Conservation (phyloP, 306 rosid genomes). For the Casuarina cunninghamiana region DNA sequence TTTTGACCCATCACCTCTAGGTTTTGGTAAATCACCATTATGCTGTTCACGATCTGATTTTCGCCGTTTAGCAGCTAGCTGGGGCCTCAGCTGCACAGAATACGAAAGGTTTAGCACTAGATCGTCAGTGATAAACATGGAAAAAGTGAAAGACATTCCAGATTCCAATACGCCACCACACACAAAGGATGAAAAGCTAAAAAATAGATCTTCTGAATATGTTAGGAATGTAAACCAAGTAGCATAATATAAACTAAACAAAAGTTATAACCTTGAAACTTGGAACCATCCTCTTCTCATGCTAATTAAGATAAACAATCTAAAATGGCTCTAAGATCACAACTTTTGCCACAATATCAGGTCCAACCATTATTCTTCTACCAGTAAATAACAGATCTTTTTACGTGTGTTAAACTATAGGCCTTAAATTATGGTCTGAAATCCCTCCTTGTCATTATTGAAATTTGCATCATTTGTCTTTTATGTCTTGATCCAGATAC, state of each 20-base stretch:
- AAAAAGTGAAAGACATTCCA: neutral
- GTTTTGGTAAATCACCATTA: conserved; percentile 27
- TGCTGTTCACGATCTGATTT: conserved; percentile 35
- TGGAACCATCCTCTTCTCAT: neutral
- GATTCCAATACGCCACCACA: neutral
- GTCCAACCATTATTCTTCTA: neutral
- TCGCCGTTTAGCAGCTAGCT: conserved; percentile 45
- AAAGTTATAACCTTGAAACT: neutral
- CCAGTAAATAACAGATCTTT: neutral
- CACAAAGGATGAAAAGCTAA: neutral
- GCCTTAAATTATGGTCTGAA: neutral
- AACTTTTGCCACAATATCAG: neutral
- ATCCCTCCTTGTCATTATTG: neutral
- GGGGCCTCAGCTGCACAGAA: conserved; percentile 66
- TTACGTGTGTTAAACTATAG: neutral
- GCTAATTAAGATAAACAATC: neutral
- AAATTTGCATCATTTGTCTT: neutral
- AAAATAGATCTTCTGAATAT: neutral
- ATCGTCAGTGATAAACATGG: neutral
- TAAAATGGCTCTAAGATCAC: neutral
- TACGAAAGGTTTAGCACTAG: conserved; percentile 8
- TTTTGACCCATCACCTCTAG: conserved; percentile 17
- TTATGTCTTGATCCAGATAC: neutral
- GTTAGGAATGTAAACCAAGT: neutral
- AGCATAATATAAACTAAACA: neutral